Evolutionary conservation across 345 rosid genomes (phyloP), one percentile per base, ranked within the genome.

Genomic region (Carallia brachiata): DNA sequence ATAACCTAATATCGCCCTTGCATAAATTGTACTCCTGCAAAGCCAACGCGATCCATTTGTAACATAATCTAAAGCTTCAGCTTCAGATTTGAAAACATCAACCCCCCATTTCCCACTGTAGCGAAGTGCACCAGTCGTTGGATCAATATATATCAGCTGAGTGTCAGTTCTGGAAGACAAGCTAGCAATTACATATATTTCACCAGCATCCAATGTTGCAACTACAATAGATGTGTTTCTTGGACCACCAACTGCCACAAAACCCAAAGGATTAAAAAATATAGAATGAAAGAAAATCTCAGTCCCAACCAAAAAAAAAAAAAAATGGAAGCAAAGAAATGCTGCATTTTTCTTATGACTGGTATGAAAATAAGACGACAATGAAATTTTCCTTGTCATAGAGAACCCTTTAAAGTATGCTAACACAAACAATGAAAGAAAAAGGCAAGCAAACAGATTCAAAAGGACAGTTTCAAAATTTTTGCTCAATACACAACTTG

Each of bases 101-200:
- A 80, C 65, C 53, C 97, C 97, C 5, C 69, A 78, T 79, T 87
- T 88, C 68, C 91, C 96, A 63, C 76, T 75, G 81, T 88, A 88
- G 36, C 84, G 67, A 71, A 94, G 87, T 34, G 71, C 52, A 63
- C 98, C 98, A 34, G 93, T 91, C 1, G 97, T 91, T 28, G 98
- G 98, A 73, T 94, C 98, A 71, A 90, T 77, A 74, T 85, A 88
- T 73, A 94, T 85, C 71, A 90, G 87, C 63, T 91, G 98, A 61
- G 98, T 89, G 64, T 85, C 90, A 4, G 68, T 55, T 82, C 89
- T 87, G 30, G 84, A 78, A 36, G 81, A 87, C 81, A 91, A 74
- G 80, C 91, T 92, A 30, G 79, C 81, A 54, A 87, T 76, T 75
- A 95, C 70, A 66, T 88, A 90, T n/a, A 88, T 93, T 77, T 92